phyloP scores from a whole-genome alignment of 2,329 filamentous ascomycete genomes.

The Chaetomium olivaceum region DNA sequence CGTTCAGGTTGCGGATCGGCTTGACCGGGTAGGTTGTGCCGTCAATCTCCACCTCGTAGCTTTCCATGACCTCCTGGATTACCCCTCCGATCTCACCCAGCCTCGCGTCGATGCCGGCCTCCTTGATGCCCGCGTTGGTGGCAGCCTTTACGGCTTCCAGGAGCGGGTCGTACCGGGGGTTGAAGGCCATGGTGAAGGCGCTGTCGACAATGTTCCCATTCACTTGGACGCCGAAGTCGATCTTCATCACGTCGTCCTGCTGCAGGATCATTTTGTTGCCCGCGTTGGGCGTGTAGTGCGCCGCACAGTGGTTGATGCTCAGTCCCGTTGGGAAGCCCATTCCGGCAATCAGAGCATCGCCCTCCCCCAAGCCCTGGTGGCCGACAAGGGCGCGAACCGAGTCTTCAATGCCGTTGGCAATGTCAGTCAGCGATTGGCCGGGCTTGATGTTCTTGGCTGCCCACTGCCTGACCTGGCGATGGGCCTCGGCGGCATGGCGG shows the following conservation, averaged over 20 bases:
- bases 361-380: slow-evolving; percentile 72
- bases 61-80: slow-evolving; percentile 92
- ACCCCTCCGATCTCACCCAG: slow-evolving; percentile 80
- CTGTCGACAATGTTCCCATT: slow-evolving; percentile 80
- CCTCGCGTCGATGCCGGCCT: slow-evolving; percentile 89
- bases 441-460: slow-evolving; percentile 78
- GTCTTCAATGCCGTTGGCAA: slow-evolving; percentile 80
- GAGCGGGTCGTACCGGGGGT: slow-evolving; percentile 72
- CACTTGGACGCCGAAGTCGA: slow-evolving; percentile 80
- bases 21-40: slow-evolving; percentile 79
- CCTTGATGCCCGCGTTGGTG: slow-evolving; percentile 82
- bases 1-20: slow-evolving; percentile 82
- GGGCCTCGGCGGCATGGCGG: slow-evolving; percentile 74
- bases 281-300: slow-evolving; percentile 81
- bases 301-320: slow-evolving; percentile 79
- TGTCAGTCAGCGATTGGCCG: slow-evolving; percentile 73
- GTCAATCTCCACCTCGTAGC: slow-evolving; percentile 82
- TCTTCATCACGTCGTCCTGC: slow-evolving; percentile 75
- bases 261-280: slow-evolving; percentile 77
- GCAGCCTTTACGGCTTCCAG: slow-evolving; percentile 72
- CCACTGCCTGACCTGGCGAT: slow-evolving; percentile 79
- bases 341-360: slow-evolving; percentile 72
- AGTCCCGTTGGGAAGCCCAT: slow-evolving; percentile 83
- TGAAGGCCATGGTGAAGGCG: slow-evolving; percentile 77
- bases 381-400: slow-evolving; percentile 73